Evolutionary conservation across 331 rosid genomes (phyloP).

Genomic region (Saraca asoca): DNA sequence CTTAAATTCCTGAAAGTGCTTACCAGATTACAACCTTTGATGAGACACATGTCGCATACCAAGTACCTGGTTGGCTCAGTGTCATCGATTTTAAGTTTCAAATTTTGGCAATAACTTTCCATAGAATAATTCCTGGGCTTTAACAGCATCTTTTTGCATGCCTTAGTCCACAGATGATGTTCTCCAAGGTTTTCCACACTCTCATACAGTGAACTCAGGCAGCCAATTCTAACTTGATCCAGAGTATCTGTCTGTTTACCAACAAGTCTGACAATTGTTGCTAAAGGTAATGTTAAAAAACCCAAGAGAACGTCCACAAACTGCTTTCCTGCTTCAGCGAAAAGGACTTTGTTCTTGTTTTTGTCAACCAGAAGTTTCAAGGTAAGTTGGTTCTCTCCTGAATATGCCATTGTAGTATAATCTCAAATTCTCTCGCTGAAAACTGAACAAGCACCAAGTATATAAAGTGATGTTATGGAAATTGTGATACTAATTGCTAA

Average conservation of each 20-base stretch:
- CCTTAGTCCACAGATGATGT: conserved; percentile 1
- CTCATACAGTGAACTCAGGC: conserved; percentile 15
- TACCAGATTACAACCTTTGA: neutral
- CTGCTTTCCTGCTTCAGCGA: neutral
- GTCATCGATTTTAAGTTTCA: neutral
- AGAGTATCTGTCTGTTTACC: neutral
- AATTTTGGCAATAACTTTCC: neutral
- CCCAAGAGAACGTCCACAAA: conserved; percentile 33
- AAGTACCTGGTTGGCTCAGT: neutral
- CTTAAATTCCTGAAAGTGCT: neutral
- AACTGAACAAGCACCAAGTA: too few relatives aligned
- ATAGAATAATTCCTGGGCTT: conserved; percentile 4
- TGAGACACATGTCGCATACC: neutral
- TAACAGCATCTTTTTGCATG: conserved; percentile 30
- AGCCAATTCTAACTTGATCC: conserved; percentile 14
- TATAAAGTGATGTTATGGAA: too few relatives aligned
- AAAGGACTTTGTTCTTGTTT: neutral
- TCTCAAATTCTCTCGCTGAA: too few relatives aligned
- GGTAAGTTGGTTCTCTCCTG: neutral
- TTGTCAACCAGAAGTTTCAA: conserved; percentile 5
- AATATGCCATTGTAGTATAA: neutral
- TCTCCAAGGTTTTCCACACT: conserved; percentile 3
- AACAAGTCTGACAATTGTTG: conserved; percentile 19
- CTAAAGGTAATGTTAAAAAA: conserved; percentile 27
- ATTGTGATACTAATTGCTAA: too few relatives aligned